phyloP scores from a whole-genome alignment of 2,329 filamentous ascomycete genomes.

The Coniochaeta sp. region DNA sequence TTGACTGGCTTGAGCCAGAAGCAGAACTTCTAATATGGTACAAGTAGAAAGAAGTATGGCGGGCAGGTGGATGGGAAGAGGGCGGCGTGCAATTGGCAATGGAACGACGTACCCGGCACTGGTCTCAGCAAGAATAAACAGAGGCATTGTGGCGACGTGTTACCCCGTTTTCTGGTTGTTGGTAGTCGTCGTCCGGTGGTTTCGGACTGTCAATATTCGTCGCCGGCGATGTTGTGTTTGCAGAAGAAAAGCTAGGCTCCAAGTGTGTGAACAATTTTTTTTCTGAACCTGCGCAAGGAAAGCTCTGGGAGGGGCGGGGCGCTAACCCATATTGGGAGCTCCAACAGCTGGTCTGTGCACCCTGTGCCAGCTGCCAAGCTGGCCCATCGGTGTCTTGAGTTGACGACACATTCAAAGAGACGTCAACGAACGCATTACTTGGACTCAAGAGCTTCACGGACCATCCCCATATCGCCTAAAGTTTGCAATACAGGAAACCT shows the following conservation, averaged over 20 bases:
- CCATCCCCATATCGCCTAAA: background rate
- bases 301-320: background rate
- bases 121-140: slow-evolving; percentile 91
- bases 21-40: background rate
- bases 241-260: slow-evolving; percentile 17
- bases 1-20: background rate
- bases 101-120: slow-evolving; percentile 60
- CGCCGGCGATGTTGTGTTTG: slow-evolving; percentile 1
- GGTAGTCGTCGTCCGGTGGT: background rate
- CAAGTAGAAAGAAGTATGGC: background rate
- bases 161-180: slow-evolving; percentile 9
- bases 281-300: slow-evolving; percentile 3
- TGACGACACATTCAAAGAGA: background rate
- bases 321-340: background rate
- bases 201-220: slow-evolving; percentile 10
- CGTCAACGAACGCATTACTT: background rate
- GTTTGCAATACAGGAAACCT: slow-evolving; percentile 4
- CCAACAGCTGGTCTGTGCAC: background rate
- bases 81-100: slow-evolving; percentile 11
- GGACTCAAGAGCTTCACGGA: background rate
- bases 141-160: slow-evolving; percentile 56
- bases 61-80: slow-evolving; percentile 3
- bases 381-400: background rate
- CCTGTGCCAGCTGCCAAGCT: background rate
- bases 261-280: slow-evolving; percentile 32